Base-by-base conservation (phyloP, 805 yeast species). In the Lachancea meyersii region DNA sequence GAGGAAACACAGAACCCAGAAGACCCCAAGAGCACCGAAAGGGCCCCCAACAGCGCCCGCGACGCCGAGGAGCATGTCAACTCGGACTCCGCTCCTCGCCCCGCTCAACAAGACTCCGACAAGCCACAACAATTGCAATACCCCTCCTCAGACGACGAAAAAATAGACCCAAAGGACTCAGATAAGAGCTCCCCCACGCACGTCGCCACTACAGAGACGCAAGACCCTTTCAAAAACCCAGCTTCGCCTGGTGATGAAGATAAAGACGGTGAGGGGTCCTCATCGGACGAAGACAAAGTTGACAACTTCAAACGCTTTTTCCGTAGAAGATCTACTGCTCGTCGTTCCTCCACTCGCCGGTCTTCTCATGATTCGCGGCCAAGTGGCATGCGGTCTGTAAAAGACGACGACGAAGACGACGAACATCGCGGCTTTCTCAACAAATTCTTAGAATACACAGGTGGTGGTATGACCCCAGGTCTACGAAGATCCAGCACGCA, bases 391-490 rank as follows among this genome's bases (percentile, higher is more conserved):
- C 42, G 40, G 26, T 39, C 44, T 30, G 31, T 49, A 40, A 26
- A 28, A 18, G 38, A 33, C 14, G 48, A 43, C 14, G 45, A 45
- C 18, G 47, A 43, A 8, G 54, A 47, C 11, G 55, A 51, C 5
- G 53, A 52, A 1, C 48, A 51, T 3, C 56, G 45, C 16, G 58
- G 58, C 0, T 47, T 64, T 26, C 50, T 64, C 7, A 50, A 62
- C 10, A 60, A 49, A 35, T 49, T 63, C 14, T 56, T 67, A 44
- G 63, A 55, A 19, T 23, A 63, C 10, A 55, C 52, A 2, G 49
- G 63, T 35, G 64, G 65, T 31, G 70, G 70, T 3, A 39, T 67
- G 32, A 53, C 51, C 0, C 71, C 72, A 5, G 70, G 69, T 27
- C 63, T 65, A 2, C 23, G 50, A 4, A 59, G 49, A 35, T 39